Base-by-base conservation (phyloP, 306 rosid species). In the Quercus gilva region DNA sequence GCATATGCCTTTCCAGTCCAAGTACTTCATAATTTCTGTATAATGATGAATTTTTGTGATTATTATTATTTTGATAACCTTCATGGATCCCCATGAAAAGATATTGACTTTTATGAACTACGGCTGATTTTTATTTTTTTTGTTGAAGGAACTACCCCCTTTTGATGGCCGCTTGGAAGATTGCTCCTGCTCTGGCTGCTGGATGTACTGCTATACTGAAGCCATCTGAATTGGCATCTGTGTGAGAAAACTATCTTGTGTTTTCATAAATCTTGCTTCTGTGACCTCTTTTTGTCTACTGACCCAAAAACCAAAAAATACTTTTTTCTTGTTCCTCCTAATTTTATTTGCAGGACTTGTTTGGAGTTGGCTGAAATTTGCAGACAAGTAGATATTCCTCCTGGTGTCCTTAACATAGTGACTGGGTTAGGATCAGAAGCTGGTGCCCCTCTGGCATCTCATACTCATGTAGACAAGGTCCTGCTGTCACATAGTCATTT, bases 121-220 rank as follows among this genome's bases (percentile, higher is more conserved):
- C 55, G 71, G 51, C 55, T 43, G 79, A 70, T 17, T 74, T 79
- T 49, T 10, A 11, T 72, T 20, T 78, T 67, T 77, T 79, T 2
- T 88, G 73, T 74, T 81, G 29, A 78, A 94, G 98, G 97, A 95
- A 95, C 87, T 95, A 95, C 70, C 99, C 99, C 59, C 19, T 95
- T 74, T 78, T 95, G 69, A 91, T 95, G 97, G 96, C 98, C 56
- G 82, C 91, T 23, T 95, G 99, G 99, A 95, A 95, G 86, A 98
- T 95, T 77, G 99, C 99, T 74, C 93, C 99, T 80, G 96, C 99
- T 58, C 83, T 95, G 71, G 99, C 99, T 73, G 98, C 99, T 67
- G 99, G 99, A 43, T 95, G 99, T 83, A 86, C 99, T 55, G 99
- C 98, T 17, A 90, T 95, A 78, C 74, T 95, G 85, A 95, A 95